A percentile compares a stretch with the other conserved stretches of the same genome.
These are phyloP conservation scores for Yamadazyma buinensis DNA, from an alignment of 1,139 yeast species.

Conservation along the genomic window DNA sequence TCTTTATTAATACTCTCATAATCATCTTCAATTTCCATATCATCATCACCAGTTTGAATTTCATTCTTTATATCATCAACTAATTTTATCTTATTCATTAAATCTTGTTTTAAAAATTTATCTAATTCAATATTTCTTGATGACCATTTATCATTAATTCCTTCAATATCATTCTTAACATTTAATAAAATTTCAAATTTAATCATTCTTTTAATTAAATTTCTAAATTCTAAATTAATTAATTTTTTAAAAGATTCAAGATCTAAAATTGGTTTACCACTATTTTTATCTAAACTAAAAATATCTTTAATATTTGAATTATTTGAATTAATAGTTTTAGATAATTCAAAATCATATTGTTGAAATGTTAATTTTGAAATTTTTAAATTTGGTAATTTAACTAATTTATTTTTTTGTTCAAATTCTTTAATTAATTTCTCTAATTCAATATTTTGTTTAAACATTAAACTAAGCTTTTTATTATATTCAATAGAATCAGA, in stretches of 20 bases:
- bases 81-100: conserved; percentile 12
- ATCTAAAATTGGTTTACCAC: conserved; percentile 23
- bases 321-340: neutral
- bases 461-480: conserved; percentile 25
- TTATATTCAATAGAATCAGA: conserved; percentile 29
- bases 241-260: conserved; percentile 26
- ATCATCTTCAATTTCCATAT: conserved; percentile 11
- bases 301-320: conserved; percentile 1
- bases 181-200: conserved; percentile 34
- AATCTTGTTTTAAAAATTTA: conserved; percentile 29
- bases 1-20: conserved; percentile 7
- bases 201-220: conserved; percentile 30
- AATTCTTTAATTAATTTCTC: conserved; percentile 20
- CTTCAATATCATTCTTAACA: conserved; percentile 28
- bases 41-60: conserved; percentile 7
- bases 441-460: conserved; percentile 25
- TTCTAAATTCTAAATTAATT: conserved; percentile 32
- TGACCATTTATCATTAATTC: conserved; percentile 39
- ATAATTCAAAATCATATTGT: conserved; percentile 18
- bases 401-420: conserved; percentile 22
- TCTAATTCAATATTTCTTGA: conserved; percentile 35
- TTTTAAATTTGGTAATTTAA: conserved; percentile 26
- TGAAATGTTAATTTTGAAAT: conserved; percentile 29
- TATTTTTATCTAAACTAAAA: conserved; percentile 3
- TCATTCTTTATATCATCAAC: conserved; percentile 30